Conservation (phyloP, 352 stramenopile species). For the Globisporangium nunn region DNA sequence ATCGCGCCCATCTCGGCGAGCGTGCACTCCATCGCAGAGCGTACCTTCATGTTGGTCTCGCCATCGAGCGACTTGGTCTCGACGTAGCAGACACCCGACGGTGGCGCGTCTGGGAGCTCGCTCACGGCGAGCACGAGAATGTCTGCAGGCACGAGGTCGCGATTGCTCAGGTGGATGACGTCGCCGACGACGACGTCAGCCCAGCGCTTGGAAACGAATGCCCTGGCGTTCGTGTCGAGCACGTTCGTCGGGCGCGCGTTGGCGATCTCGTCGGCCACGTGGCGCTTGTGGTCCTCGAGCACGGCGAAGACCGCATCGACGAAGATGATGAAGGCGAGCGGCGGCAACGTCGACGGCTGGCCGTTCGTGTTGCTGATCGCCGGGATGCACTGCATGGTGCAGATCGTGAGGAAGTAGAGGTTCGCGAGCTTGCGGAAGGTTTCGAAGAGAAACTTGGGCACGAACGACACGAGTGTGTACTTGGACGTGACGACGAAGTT, state of each 20-base stretch:
- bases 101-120: slow-evolving; percentile 46
- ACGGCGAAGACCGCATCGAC: slow-evolving; percentile 85
- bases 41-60: slow-evolving; percentile 92
- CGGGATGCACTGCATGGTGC: slow-evolving; percentile 80
- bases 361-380: slow-evolving; percentile 88
- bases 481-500: slow-evolving; percentile 91
- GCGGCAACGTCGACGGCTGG: slow-evolving; percentile 80
- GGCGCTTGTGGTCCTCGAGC: slow-evolving; percentile 84
- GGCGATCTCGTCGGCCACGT: slow-evolving; percentile 74
- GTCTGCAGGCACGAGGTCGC: slow-evolving; percentile 78
- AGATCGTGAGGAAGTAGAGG: slow-evolving; percentile 91
- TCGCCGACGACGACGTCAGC: slow-evolving; percentile 83
- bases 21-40: slow-evolving; percentile 70
- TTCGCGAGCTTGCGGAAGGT: slow-evolving; percentile 90
- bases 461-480: slow-evolving; percentile 84
- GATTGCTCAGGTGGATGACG: slow-evolving; percentile 72
- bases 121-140: slow-evolving; percentile 78
- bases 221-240: slow-evolving; percentile 31
- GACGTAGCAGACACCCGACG: slow-evolving; percentile 81
- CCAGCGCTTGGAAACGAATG: slow-evolving; percentile 62
- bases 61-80: slow-evolving; percentile 90
- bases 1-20: slow-evolving; percentile 35
- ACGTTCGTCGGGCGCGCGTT: slow-evolving; percentile 69
- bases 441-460: slow-evolving; percentile 90
- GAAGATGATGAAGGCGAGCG: slow-evolving; percentile 87